Conservation (phyloP, 2,329 filamentous ascomycete genomes). For the Neophaeococcomyces mojaviensis region DNA sequence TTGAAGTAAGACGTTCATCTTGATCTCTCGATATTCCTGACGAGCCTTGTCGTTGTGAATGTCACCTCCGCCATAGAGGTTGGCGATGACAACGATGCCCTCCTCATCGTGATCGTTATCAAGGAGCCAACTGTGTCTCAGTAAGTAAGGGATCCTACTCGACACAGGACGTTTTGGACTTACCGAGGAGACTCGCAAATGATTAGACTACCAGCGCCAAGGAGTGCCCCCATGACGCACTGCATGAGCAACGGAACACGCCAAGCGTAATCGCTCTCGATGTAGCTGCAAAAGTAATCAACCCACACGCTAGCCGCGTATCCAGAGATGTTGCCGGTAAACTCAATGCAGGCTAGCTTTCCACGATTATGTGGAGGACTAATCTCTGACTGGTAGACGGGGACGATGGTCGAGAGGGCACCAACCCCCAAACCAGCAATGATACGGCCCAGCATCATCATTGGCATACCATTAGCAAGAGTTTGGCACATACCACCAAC, state of each 20-base stretch:
- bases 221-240: slow-evolving; percentile 82
- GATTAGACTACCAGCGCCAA: slow-evolving; percentile 77
- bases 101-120: slow-evolving; percentile 98
- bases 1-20: slow-evolving; percentile 90
- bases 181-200: slow-evolving; percentile 96
- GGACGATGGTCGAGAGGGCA: slow-evolving; percentile 83
- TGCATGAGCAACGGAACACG: slow-evolving; percentile 84
- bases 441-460: slow-evolving; percentile 80
- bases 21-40: slow-evolving; percentile 96
- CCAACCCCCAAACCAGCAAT: slow-evolving; percentile 81
- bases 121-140: slow-evolving; percentile 70
- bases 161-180: slow-evolving; percentile 16
- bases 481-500: slow-evolving; percentile 79
- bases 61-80: slow-evolving; percentile 90
- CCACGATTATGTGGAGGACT: slow-evolving; percentile 94
- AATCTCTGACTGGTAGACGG: slow-evolving; percentile 90
- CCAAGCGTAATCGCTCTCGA: slow-evolving; percentile 80
- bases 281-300: slow-evolving; percentile 92
- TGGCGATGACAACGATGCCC: slow-evolving; percentile 95
- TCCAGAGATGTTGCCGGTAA: slow-evolving; percentile 91
- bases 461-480: slow-evolving; percentile 70
- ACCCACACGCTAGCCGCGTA: slow-evolving; percentile 98
- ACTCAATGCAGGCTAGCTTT: slow-evolving; percentile 94
- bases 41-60: slow-evolving; percentile 87
- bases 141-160: slow-evolving; percentile 5